Conservation (phyloP, 1,139 yeast genomes). For the Wickerhamomyces sp. region DNA sequence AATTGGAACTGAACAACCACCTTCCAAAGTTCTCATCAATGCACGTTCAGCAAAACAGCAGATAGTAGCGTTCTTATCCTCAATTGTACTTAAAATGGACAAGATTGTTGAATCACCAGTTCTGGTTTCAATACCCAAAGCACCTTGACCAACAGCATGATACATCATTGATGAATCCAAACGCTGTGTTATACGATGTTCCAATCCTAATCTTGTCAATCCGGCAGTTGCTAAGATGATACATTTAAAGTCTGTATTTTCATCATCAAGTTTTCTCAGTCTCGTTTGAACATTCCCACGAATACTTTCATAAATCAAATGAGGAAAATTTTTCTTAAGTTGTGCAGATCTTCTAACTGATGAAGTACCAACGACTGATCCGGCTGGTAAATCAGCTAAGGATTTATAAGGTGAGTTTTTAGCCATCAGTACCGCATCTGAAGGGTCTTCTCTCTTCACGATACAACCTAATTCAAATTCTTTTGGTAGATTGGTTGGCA, state of each 20-base stretch:
- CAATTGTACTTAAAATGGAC: constrained; percentile 56
- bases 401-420: constrained; percentile 55
- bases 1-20: constrained; percentile 97
- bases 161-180: constrained; percentile 83
- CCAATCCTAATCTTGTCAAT: constrained; percentile 64
- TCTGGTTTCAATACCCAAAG: constrained; percentile 86
- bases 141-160: constrained; percentile 98
- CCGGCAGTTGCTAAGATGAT: constrained; percentile 93
- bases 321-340: constrained; percentile 52
- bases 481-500: constrained; percentile 89
- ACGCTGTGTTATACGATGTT: constrained; percentile 61
- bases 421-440: constrained; percentile 90
- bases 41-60: constrained; percentile 91
- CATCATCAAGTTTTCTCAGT: constrained; percentile 68
- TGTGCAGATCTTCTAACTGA: constrained; percentile 90
- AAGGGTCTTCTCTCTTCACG: constrained; percentile 80
- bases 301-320: constrained; percentile 64
- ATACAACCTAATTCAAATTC: constrained; percentile 89
- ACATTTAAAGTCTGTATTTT: constrained; percentile 64
- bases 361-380: constrained; percentile 89
- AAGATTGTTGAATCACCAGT: constrained; percentile 56
- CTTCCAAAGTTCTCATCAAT: constrained; percentile 83
- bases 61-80: constrained; percentile 61
- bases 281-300: constrained; percentile 89
- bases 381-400: constrained; percentile 73